These are phyloP conservation scores for Phalaenopsis aphrodite DNA, from an alignment of 106 monocot genomes.

Conservation along the genomic window DNA sequence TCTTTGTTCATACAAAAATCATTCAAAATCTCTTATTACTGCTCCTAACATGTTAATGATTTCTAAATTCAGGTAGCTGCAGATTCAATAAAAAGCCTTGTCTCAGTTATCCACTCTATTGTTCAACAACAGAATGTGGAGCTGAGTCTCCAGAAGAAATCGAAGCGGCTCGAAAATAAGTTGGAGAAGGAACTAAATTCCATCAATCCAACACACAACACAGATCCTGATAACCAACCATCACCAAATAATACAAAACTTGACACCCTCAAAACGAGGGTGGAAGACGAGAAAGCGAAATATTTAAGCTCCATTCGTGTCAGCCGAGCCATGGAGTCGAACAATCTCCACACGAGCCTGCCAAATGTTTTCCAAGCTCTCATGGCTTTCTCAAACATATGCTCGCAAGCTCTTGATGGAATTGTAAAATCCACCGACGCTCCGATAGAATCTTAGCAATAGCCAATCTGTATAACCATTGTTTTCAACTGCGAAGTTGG, in stretches of 20 bases:
- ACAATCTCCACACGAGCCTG: conserved; percentile 68
- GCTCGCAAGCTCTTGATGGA: conserved; percentile 52
- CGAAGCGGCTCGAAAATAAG: conserved; percentile 36
- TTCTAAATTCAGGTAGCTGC: conserved; percentile 45
- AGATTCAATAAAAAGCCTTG: conserved; percentile 73
- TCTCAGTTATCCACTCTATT: conserved; percentile 59
- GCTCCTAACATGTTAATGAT: not conserved
- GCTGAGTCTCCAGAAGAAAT: conserved; percentile 49
- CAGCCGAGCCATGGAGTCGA: conserved; percentile 69
- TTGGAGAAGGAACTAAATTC: conserved; percentile 47
- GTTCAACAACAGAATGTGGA: conserved; percentile 61
- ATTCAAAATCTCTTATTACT: not conserved
- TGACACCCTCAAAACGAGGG: conserved; percentile 43
- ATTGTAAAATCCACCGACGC: conserved; percentile 7
- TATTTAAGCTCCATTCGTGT: conserved; percentile 46
- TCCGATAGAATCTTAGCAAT: not conserved
- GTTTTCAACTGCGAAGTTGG: not conserved
- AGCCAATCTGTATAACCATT: not conserved
- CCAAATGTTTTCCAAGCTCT: conserved; percentile 92
- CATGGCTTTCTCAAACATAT: conserved; percentile 51
- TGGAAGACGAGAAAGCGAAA: conserved; percentile 62
- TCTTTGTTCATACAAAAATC: not conserved
- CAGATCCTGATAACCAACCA: conserved; percentile 3
- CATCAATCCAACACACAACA: conserved; percentile 10
- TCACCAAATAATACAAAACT: conserved; percentile 30